Conservation (phyloP, 352 stramenopile species). For the Globisporangium cylindrosporum region DNA sequence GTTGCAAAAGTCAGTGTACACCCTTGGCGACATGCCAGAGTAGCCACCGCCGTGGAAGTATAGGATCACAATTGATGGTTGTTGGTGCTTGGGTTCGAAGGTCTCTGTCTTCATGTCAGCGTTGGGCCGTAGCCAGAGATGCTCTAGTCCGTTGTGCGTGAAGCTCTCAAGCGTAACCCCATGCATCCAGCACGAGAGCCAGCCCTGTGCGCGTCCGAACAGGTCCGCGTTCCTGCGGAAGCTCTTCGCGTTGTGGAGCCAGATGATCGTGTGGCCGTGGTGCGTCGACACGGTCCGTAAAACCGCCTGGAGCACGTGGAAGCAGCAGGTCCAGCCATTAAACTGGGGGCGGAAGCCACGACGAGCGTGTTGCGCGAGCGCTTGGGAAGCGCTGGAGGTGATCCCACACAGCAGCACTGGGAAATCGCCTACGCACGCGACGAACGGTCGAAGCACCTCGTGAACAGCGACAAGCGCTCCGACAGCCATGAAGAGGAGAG, state of each 20-base stretch:
- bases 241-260: constrained; percentile 29
- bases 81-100: not conserved
- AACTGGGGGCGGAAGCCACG: constrained; percentile 26
- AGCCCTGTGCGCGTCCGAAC: constrained; percentile 30
- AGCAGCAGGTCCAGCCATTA: constrained; percentile 38
- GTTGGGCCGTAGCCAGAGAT: constrained; percentile 43
- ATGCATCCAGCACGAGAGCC: constrained; percentile 29
- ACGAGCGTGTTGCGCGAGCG: not conserved
- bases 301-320: constrained; percentile 42
- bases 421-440: not conserved
- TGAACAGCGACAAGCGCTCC: not conserved
- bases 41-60: constrained; percentile 66
- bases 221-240: constrained; percentile 38
- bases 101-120: not conserved
- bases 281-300: constrained; percentile 23
- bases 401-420: not conserved
- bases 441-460: constrained; percentile 4
- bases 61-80: constrained; percentile 37
- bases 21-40: constrained; percentile 45
- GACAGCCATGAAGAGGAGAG: not conserved
- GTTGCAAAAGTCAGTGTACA: constrained; percentile 50
- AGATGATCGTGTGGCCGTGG: constrained; percentile 34
- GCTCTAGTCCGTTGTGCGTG: constrained; percentile 37
- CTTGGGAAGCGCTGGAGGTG: not conserved
- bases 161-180: constrained; percentile 28